Evolutionary conservation across 1,284 basidiomycete species (phyloP), one percentile per base, ranked within the genome.

Genomic region (Apiotrichum gracile): DNA sequence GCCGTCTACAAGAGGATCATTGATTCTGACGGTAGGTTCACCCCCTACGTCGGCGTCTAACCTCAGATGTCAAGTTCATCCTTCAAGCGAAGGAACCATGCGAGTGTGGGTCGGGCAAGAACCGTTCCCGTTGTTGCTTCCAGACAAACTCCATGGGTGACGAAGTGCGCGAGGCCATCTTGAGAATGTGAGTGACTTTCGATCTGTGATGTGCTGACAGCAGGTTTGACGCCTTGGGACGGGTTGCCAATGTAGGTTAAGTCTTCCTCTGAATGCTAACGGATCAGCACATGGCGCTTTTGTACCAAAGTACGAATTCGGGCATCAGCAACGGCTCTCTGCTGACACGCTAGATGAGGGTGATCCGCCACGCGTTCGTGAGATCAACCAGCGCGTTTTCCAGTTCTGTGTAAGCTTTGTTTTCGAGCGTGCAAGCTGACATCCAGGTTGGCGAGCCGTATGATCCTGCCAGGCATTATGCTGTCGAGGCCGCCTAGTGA

Each of bases 1-100:
- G 41, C 57, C 3, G 76, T 75, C 0, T 80, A 80, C 62, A 60
- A 64, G 25, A 58, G 66, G 2, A 63, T 78, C 26, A 66, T 77
- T n/a, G 62, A 61, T 13, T 73, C 69, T 0, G 63, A 67, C 7
- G 70, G 69, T 68, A 21, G 26, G 64, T 27, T 0, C 5, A 13
- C 0, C 8, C 7, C 2, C 3, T 2, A 2, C 10, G 24, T 22
- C 9, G n/a, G n/a, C n/a, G 27, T 0, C 14, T 19, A 9, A 21
- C 14, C 17, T 44, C 61, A 61, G 76, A 78, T 44, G 70, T 78
- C 2, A 67, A 72, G 44, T 63, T 74, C 53, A 70, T 78, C 47
- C 62, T 77, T 16, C 60, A 61, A 0, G 66, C 74, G 16, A 70
- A 77, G 29, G 72, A 78, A 2, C 70, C 69, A 0, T 79, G 78